Conservation (phyloP, 352 stramenopile genomes). For the Phytopythium mirpurense region DNA sequence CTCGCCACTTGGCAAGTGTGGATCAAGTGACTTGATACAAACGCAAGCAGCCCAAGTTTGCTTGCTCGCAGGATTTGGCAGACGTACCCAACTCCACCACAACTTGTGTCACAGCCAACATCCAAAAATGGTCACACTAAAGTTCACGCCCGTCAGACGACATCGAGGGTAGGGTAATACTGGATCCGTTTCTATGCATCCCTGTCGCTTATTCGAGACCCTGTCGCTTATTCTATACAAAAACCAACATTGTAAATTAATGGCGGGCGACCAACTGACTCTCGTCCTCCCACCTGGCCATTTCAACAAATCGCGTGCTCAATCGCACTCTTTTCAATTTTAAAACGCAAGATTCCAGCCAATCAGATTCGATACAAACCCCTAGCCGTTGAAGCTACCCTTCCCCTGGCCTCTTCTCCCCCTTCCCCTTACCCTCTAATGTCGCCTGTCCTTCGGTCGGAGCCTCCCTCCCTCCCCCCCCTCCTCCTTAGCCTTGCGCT, state of each 20-base stretch:
- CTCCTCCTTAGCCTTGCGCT: not conserved
- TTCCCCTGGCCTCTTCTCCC: not conserved
- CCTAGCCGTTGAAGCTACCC: not conserved
- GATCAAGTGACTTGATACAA: too few species aligned
- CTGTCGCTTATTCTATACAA: constrained; percentile 14
- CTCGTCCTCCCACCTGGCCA: not conserved
- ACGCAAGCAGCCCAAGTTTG: too few species aligned
- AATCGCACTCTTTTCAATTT: not conserved
- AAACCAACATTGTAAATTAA: not conserved
- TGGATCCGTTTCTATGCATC: constrained; percentile 46
- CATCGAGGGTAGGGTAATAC: not conserved
- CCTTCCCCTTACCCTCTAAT: not conserved
- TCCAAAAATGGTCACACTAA: not conserved
- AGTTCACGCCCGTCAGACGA: constrained; percentile 5
- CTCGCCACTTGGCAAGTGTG: too few species aligned
- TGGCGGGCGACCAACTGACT: constrained; percentile 6
- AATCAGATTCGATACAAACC: not conserved
- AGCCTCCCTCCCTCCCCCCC: not conserved
- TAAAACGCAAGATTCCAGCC: not conserved
- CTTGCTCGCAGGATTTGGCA: too few species aligned
- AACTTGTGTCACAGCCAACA: too few species aligned
- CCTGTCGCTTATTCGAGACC: constrained; percentile 18
- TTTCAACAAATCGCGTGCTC: constrained; percentile 8
- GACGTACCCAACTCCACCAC: too few species aligned
- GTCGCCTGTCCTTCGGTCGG: not conserved